Percentiles rank a stretch among this genome's conserved stretches.
Conservation (phyloP, 1,284 basidiomycete species). For the Tausonia pullulans region DNA sequence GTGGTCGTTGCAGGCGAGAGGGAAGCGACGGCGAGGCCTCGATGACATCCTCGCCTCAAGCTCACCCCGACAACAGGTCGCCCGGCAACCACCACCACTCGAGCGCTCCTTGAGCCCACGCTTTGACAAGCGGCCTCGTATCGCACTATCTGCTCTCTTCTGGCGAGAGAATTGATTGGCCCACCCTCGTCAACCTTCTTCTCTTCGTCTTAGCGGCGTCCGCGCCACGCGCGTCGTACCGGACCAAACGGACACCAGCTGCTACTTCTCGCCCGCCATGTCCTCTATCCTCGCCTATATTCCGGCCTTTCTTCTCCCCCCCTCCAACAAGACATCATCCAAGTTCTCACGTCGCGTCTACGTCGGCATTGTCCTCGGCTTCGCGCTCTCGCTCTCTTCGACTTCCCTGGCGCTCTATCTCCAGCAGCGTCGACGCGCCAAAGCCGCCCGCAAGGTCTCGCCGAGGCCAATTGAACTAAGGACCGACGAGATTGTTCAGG, state of each 20-base stretch:
- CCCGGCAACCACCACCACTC: not conserved
- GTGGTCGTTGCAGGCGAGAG: not conserved
- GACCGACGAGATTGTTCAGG: conserved; percentile 54
- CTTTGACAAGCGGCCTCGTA: not conserved
- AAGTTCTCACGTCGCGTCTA: conserved; percentile 38
- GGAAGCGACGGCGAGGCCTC: not conserved
- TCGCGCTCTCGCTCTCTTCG: conserved; percentile 55
- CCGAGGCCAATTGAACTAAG: conserved; percentile 60
- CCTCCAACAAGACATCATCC: not conserved
- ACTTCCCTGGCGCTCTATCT: conserved; percentile 47
- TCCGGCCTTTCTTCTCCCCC: not conserved
- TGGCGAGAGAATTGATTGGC: not conserved
- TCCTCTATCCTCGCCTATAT: not conserved
- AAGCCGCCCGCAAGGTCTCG: conserved; percentile 32
- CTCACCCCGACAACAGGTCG: not conserved
- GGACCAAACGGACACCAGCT: no score
- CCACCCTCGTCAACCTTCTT: no score
- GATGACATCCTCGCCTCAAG: not conserved
- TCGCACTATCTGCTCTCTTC: not conserved
- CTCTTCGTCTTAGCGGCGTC: not conserved
- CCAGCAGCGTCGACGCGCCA: conserved; percentile 40
- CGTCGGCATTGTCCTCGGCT: conserved; percentile 55
- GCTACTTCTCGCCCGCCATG: not conserved
- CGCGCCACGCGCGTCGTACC: not conserved
- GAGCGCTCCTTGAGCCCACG: not conserved